Percentiles rank a stretch among this genome's conserved stretches.
phyloP scores from a whole-genome alignment of 371 early-diverging fungal species.

The Mortierella sp. region DNA sequence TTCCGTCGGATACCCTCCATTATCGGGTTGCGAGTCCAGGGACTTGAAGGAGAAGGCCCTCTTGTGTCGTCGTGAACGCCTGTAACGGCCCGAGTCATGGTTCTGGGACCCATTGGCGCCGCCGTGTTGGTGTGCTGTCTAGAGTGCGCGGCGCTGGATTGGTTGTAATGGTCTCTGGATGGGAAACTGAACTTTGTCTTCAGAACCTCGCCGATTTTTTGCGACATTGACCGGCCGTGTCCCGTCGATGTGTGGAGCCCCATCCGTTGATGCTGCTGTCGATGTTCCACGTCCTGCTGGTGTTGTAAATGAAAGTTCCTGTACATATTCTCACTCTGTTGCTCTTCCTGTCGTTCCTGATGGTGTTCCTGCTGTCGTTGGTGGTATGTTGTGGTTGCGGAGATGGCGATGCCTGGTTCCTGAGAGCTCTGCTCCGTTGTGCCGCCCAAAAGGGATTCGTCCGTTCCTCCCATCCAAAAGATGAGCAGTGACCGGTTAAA shows the following conservation, averaged over 20 bases:
- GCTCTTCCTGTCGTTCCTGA: slow-evolving; percentile 8
- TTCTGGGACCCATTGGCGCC: neutral
- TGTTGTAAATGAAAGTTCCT: slow-evolving; percentile 28
- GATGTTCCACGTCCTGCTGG: slow-evolving; percentile 21
- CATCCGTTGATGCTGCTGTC: slow-evolving; percentile 4
- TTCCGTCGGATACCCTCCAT: slow-evolving; percentile 54
- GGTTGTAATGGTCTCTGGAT: neutral
- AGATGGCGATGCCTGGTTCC: neutral
- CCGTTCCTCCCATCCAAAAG: slow-evolving; percentile 54
- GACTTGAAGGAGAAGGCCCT: neutral
- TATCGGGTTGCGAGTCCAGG: slow-evolving; percentile 38
- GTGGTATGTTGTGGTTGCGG: neutral
- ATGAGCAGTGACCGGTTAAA: slow-evolving; percentile 47
- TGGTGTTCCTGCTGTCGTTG: slow-evolving; percentile 16
- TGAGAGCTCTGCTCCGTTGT: neutral
- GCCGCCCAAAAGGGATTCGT: slow-evolving; percentile 30
- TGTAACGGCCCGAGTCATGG: neutral
- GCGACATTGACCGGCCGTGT: slow-evolving; percentile 13
- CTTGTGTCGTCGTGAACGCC: neutral
- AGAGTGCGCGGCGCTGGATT: neutral
- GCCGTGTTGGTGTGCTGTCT: neutral
- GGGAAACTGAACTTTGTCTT: slow-evolving; percentile 12
- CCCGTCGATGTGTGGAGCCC: neutral
- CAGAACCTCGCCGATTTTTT: slow-evolving; percentile 12
- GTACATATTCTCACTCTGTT: slow-evolving; percentile 29